These are phyloP conservation scores for Haberlea rhodopensis DNA, from an alignment of 257 asterid genomes.

Conservation along the genomic window DNA sequence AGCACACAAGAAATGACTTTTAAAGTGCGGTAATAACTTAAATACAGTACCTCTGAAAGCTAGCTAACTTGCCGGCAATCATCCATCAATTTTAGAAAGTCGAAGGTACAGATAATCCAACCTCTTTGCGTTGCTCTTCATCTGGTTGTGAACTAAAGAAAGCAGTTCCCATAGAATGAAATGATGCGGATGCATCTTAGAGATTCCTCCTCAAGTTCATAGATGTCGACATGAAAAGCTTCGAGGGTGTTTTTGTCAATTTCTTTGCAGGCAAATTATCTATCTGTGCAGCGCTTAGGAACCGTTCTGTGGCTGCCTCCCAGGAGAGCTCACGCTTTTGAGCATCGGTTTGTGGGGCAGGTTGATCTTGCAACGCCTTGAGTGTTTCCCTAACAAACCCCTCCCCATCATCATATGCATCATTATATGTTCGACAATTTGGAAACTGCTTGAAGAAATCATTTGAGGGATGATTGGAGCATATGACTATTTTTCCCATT, in stretches of 20 bases:
- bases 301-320: conserved; percentile 95
- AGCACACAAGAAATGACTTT: background rate
- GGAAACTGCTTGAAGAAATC: conserved; percentile 98
- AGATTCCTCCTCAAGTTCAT: conserved; percentile 56
- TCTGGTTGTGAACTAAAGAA: conserved; percentile 63
- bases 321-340: conserved; percentile 88
- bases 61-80: conserved; percentile 3
- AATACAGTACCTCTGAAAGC: conserved; percentile 4
- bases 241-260: conserved; percentile 46
- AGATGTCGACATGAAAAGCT: conserved; percentile 56
- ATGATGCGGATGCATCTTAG: conserved; percentile 80
- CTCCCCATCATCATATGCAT: conserved; percentile 52
- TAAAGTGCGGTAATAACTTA: background rate
- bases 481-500: conserved; percentile 94
- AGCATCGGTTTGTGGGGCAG: conserved; percentile 62
- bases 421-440: conserved; percentile 75
- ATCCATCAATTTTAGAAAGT: conserved; percentile 38
- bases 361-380: conserved; percentile 70
- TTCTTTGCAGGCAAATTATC: conserved; percentile 40
- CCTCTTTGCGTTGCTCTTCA: conserved; percentile 72
- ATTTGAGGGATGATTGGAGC: conserved; percentile 92
- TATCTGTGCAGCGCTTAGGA: conserved; percentile 67
- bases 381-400: conserved; percentile 74
- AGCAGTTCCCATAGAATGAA: conserved; percentile 71
- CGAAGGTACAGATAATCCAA: conserved; percentile 53